Percentiles rank a stretch among this genome's conserved stretches.
phyloP scores from a whole-genome alignment of 2,329 filamentous ascomycete species.

The Scedosporium aurantiacum region DNA sequence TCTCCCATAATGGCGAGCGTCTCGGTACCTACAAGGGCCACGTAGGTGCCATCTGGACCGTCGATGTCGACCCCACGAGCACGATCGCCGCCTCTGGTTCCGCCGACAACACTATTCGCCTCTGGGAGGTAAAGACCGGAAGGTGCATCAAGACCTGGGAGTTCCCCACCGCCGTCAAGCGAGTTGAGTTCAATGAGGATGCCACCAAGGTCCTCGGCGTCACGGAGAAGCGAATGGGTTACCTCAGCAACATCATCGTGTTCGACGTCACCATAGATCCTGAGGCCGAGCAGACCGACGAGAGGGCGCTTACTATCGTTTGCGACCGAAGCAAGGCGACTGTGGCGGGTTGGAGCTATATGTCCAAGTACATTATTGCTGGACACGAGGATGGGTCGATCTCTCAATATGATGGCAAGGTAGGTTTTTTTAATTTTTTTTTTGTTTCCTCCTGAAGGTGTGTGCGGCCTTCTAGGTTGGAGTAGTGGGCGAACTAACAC shows the following conservation, averaged over 20 bases:
- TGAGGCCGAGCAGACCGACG: conserved; percentile 71
- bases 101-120: conserved; percentile 93
- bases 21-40: conserved; percentile 95
- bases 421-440: conserved; percentile 23
- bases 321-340: conserved; percentile 96
- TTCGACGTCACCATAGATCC: conserved; percentile 79
- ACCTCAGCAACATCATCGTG: conserved; percentile 86
- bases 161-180: conserved; percentile 92
- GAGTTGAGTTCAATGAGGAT: conserved; percentile 94
- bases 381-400: conserved; percentile 94
- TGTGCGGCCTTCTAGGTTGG: neutral
- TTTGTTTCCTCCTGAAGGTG: neutral
- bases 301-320: conserved; percentile 76
- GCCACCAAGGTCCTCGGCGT: conserved; percentile 83
- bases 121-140: conserved; percentile 93
- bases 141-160: conserved; percentile 96
- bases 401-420: conserved; percentile 85
- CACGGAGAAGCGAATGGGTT: conserved; percentile 97
- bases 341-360: conserved; percentile 91
- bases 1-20: conserved; percentile 92
- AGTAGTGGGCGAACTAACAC: conserved; percentile 10
- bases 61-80: conserved; percentile 88
- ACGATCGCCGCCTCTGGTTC: conserved; percentile 89
- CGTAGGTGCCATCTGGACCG: conserved; percentile 96
- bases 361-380: conserved; percentile 92